phyloP scores from a whole-genome alignment of 2,329 filamentous ascomycete genomes.

The Talaromyces sp. region DNA sequence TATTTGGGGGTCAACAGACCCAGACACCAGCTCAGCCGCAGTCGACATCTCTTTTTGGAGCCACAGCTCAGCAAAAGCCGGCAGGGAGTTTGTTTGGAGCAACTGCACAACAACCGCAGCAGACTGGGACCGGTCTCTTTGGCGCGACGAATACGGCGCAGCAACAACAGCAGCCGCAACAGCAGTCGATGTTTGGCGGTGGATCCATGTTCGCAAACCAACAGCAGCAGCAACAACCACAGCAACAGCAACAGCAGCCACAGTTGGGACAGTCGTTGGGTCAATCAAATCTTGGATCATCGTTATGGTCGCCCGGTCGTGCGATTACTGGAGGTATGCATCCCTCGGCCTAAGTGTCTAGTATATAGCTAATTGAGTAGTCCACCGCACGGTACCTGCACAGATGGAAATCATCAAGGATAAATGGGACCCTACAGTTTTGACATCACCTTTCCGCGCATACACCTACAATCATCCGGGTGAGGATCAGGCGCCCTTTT shows the following conservation, averaged over 20 bases:
- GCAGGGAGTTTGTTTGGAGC: conserved; percentile 29
- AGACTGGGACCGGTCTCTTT: conserved; percentile 24
- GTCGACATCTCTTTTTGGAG: conserved; percentile 17
- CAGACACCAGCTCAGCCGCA: conserved; percentile 18
- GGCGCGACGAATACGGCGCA: conserved; percentile 21
- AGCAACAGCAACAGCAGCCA: conserved; percentile 37
- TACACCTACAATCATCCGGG: conserved; percentile 64
- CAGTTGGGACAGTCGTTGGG: conserved; percentile 42
- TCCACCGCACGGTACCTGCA: conserved; percentile 59
- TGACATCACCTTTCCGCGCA: conserved; percentile 54
- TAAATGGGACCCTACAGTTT: conserved; percentile 58
- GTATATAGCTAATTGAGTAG: conserved; percentile 28
- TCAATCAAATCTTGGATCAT: conserved; percentile 35
- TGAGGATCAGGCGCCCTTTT: conserved; percentile 59
- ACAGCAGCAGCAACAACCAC: conserved; percentile 26
- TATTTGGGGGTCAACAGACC: conserved; percentile 25
- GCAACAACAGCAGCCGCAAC: conserved; percentile 30
- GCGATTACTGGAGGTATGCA: conserved; percentile 41
- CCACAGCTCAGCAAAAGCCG: conserved; percentile 26
- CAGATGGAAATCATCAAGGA: conserved; percentile 59
- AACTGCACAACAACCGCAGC: conserved; percentile 37
- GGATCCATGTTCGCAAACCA: conserved; percentile 17
- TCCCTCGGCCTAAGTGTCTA: conserved; percentile 3
- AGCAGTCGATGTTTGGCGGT: conserved; percentile 20
- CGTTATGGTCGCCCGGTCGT: conserved; percentile 43